Percentiles rank a stretch among this genome's conserved stretches.
phyloP scores from a whole-genome alignment of 805 yeast genomes.

The Diddensiella caesifluorescens region DNA sequence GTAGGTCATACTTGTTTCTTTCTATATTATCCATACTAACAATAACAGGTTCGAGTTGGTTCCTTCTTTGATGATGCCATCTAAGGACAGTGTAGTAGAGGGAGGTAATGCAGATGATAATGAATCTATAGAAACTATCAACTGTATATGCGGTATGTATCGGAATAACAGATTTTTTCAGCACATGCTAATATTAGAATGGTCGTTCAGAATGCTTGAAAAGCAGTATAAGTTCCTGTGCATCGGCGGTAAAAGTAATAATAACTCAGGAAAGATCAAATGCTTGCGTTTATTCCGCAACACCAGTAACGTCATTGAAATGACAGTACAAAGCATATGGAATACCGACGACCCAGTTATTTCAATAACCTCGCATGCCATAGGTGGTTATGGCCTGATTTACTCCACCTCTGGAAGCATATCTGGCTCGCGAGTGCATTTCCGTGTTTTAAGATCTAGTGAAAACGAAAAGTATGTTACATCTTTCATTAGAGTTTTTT shows the following conservation, averaged over 20 bases:
- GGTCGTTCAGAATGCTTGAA: slow-evolving; percentile 1
- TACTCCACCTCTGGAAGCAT: neutral
- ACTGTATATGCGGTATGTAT: slow-evolving; percentile 1
- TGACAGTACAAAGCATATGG: slow-evolving; percentile 1
- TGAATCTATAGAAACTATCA: neutral
- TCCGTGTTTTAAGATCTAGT: neutral
- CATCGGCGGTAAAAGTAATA: neutral
- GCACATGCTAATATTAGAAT: slow-evolving; percentile 2
- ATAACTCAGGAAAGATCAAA: neutral
- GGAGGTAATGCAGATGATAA: neutral
- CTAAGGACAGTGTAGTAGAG: neutral
- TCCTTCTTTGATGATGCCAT: neutral
- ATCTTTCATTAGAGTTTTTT: too few relatives aligned
- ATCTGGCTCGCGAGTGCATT: neutral
- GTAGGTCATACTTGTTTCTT: neutral
- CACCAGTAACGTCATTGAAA: neutral
- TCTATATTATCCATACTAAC: neutral
- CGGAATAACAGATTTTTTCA: too few relatives aligned
- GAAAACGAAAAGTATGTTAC: too few relatives aligned
- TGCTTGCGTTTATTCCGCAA: neutral
- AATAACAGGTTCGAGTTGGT: neutral
- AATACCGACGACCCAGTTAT: slow-evolving; percentile 8
- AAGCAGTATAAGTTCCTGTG: neutral
- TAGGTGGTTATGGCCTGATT: neutral
- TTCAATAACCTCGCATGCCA: neutral